Base-by-base conservation (phyloP, 768 basidiomycete species). In the Pleurotus tuoliensis region DNA sequence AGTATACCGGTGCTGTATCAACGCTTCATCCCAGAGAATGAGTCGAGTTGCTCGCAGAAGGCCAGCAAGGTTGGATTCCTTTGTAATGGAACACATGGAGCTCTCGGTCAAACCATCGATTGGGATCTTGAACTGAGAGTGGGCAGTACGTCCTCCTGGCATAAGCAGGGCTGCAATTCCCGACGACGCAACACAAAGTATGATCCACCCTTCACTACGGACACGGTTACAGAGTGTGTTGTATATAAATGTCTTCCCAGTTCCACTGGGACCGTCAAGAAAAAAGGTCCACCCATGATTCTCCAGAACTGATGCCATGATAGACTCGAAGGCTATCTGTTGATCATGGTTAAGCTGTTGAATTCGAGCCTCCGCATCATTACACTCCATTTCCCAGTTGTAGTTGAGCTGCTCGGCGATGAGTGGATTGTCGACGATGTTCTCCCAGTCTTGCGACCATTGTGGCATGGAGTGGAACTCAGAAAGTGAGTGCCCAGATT, bases 61-160 rank as follows among this genome's bases (percentile, higher is more conserved):
- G 2, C 71, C 66, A 27, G 72, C 72, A 0, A 59, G 56, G 1
- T n/a, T n/a, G 45, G 56, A 56, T 20, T 71, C 56, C 51, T 76
- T 77, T 4, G 63, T 37, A 37, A 80, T 71, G 9, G 18, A 57
- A 61, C 76, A 80, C 1, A 58, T 40, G 1, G 69, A 71, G 2
- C 54, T 44, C 2, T 70, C 67, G 62, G 56, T 25, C 5, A 69
- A 52, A 37, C 50, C 56, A 4, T 70, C 63, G 34, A 81, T 68
- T 0, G 79, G 80, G 40, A 81, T 78, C 55, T 77, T 76, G 67
- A 82, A 82, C 6, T 59, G 61, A 0, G 76, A 80, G 58, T 83
- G 77, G 0, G 77, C 69, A 20, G 81, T 83, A 2, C 71, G 63
- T 1, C 80, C 81, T 45, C 76, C 73, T 12, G 41, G 41, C 41